These are phyloP conservation scores for Cercophora newfieldiana DNA, from an alignment of 495 filamentous ascomycete genomes.

Conservation along the genomic window DNA sequence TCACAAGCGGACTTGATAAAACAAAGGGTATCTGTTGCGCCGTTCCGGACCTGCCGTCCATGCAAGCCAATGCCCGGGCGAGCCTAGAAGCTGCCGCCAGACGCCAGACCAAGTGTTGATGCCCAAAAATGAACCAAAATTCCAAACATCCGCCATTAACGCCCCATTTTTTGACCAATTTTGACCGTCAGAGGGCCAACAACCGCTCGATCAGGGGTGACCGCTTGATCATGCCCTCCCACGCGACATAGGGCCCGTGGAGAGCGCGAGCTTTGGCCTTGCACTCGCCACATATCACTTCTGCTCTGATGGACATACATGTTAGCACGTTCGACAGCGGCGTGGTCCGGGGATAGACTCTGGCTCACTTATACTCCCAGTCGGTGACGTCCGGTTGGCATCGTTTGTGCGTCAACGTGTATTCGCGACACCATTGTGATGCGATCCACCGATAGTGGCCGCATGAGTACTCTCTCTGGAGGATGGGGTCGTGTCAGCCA, in stretches of 20 bases:
- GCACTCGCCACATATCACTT: constrained; percentile 29
- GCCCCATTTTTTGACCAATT: not conserved
- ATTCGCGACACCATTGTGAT: constrained; percentile 28
- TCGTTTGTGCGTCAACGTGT: constrained; percentile 25
- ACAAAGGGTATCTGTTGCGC: not conserved
- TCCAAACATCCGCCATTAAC: not conserved
- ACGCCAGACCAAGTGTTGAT: not conserved
- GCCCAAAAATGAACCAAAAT: not conserved
- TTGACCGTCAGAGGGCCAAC: not conserved
- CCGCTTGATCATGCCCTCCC: constrained; percentile 29
- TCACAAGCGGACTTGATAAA: not conserved
- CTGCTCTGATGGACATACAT: not conserved
- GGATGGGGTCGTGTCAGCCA: constrained; percentile 14
- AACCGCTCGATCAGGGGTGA: not conserved
- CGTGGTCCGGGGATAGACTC: not conserved
- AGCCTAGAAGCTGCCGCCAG: constrained; percentile 11
- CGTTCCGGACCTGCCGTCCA: not conserved
- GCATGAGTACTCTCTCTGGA: constrained; percentile 30
- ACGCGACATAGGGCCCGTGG: constrained; percentile 15
- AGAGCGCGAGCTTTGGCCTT: constrained; percentile 21
- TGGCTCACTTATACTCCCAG: constrained; percentile 18
- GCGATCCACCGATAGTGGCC: constrained; percentile 33
- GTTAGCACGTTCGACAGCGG: not conserved
- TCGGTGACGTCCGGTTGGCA: constrained; percentile 28
- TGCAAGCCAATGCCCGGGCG: constrained; percentile 4